Evolutionary conservation across 2,329 filamentous ascomycete genomes (phyloP).

Genomic region (Phialophora macrospora): DNA sequence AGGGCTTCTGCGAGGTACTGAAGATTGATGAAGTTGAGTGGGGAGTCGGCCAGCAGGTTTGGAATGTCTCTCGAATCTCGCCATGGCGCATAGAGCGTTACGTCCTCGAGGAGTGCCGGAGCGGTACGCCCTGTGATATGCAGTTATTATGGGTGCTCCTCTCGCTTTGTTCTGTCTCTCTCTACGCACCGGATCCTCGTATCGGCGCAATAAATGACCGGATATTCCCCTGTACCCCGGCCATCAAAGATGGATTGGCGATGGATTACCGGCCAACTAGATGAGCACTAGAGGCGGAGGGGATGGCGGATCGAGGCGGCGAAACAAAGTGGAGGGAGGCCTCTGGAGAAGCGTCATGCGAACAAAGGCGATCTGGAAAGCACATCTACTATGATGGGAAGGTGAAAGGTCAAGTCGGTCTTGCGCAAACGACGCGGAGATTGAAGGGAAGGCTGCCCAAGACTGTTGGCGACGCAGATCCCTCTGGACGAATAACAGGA

Average conservation of each 20-base stretch:
- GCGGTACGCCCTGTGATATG: slow-evolving; percentile 41
- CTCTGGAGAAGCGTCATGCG: slow-evolving; percentile 22
- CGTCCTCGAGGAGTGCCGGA: slow-evolving; percentile 58
- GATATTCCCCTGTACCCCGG: slow-evolving; percentile 38
- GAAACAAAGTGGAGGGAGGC: slow-evolving; percentile 1
- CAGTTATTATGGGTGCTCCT: slow-evolving; percentile 18
- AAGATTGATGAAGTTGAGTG: slow-evolving; percentile 55
- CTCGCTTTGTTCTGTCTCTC: background rate
- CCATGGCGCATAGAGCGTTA: slow-evolving; percentile 58
- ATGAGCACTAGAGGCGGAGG: slow-evolving; percentile 15
- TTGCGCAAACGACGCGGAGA: slow-evolving; percentile 12
- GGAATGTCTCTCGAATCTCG: slow-evolving; percentile 51
- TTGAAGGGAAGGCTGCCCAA: slow-evolving; percentile 9
- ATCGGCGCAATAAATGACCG: slow-evolving; percentile 38
- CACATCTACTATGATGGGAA: slow-evolving; percentile 18
- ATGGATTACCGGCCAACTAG: slow-evolving; percentile 17
- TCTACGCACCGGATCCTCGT: slow-evolving; percentile 37
- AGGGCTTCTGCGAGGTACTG: slow-evolving; percentile 41
- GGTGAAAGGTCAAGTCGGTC: slow-evolving; percentile 6
- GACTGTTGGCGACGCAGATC: slow-evolving; percentile 17
- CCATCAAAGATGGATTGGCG: slow-evolving; percentile 34
- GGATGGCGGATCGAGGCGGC: background rate
- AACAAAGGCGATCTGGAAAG: slow-evolving; percentile 9
- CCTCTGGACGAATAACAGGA: slow-evolving; percentile 15
- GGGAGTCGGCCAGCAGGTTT: slow-evolving; percentile 63